Conservation (phyloP, 495 filamentous ascomycete genomes). For the Penicillium nucicola region DNA sequence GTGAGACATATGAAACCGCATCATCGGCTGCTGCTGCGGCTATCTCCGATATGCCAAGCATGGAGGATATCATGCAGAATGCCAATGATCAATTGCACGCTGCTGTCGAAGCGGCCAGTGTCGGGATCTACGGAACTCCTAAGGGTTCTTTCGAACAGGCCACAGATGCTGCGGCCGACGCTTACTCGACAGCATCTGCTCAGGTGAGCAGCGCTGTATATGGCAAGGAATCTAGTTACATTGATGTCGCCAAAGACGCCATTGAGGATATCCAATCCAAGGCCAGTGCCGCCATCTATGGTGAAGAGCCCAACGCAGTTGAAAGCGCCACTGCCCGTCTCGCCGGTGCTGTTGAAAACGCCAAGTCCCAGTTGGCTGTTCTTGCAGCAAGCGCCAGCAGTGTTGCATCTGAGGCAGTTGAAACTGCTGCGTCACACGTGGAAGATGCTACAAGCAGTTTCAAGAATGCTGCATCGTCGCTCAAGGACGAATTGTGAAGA, state of each 20-base stretch:
- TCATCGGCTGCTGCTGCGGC: slow-evolving; percentile 46
- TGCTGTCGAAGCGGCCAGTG: slow-evolving; percentile 58
- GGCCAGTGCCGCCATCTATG: slow-evolving; percentile 55
- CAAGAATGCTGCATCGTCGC: slow-evolving; percentile 21
- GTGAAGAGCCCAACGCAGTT: slow-evolving; percentile 49
- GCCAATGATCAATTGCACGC: slow-evolving; percentile 55
- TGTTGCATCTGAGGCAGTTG: slow-evolving; percentile 35
- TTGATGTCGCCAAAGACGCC: slow-evolving; percentile 44
- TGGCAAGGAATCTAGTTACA: slow-evolving; percentile 48
- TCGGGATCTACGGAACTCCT: slow-evolving; percentile 56
- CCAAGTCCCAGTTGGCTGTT: slow-evolving; percentile 43
- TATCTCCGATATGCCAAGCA: slow-evolving; percentile 54
- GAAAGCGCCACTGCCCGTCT: slow-evolving; percentile 53
- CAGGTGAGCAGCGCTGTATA: slow-evolving; percentile 55
- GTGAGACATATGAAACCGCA: slow-evolving; percentile 56
- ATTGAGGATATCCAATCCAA: slow-evolving; percentile 49
- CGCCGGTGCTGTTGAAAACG: slow-evolving; percentile 45
- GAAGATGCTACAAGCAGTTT: slow-evolving; percentile 38
- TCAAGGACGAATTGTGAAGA: slow-evolving; percentile 58
- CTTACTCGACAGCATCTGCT: slow-evolving; percentile 46
- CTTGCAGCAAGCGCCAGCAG: slow-evolving; percentile 38
- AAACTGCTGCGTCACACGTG: slow-evolving; percentile 43
- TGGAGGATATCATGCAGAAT: slow-evolving; percentile 57
- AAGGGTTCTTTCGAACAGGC: slow-evolving; percentile 55
- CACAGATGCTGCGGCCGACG: slow-evolving; percentile 47